Conservation (phyloP, 2,329 filamentous ascomycete genomes). For the Juglanconis oblonga region DNA sequence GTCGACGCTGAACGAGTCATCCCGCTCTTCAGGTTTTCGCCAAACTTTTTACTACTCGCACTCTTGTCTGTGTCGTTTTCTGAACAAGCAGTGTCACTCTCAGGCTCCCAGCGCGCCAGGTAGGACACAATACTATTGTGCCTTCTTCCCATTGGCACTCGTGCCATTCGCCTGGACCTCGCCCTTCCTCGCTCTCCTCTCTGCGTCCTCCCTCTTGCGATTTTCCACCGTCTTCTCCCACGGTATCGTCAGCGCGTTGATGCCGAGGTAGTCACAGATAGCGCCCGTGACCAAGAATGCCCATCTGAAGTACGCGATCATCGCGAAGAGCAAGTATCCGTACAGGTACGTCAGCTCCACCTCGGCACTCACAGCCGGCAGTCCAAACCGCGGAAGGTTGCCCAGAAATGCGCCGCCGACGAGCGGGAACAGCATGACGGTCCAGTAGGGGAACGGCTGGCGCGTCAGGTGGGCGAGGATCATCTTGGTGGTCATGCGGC, state of each 20-base stretch:
- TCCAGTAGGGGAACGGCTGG: constrained; percentile 97
- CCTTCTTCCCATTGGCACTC: constrained; percentile 26
- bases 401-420: constrained; percentile 79
- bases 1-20: neutral
- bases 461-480: constrained; percentile 92
- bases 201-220: constrained; percentile 36
- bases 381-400: constrained; percentile 76
- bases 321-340: constrained; percentile 77
- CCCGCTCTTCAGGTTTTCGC: neutral
- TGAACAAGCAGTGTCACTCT: neutral
- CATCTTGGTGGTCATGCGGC: constrained; percentile 97
- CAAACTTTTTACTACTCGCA: neutral
- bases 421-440: constrained; percentile 82
- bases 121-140: constrained; percentile 17
- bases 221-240: constrained; percentile 58
- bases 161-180: constrained; percentile 24
- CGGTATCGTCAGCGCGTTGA: constrained; percentile 89
- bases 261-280: constrained; percentile 89
- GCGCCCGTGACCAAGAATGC: constrained; percentile 84
- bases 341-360: constrained; percentile 80
- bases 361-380: constrained; percentile 61
- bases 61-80: neutral
- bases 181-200: neutral
- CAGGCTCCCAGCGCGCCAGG: neutral
- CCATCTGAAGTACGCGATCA: constrained; percentile 89